These are phyloP conservation scores for Tolypocladium paradoxum DNA, from an alignment of 2,329 filamentous ascomycete species.

Conservation along the genomic window DNA sequence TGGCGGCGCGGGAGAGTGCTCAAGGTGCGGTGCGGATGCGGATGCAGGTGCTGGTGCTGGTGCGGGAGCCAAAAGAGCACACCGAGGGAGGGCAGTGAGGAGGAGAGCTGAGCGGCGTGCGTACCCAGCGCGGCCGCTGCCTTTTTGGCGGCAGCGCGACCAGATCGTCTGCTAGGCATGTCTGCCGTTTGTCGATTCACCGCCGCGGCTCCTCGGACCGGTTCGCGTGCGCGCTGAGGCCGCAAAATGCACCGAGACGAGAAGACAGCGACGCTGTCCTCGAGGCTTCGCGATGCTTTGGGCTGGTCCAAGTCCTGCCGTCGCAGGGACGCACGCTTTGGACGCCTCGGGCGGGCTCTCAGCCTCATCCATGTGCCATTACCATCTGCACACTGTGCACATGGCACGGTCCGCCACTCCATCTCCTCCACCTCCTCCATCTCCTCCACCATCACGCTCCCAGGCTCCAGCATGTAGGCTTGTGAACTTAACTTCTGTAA, in stretches of 20 bases:
- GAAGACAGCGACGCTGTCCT: not conserved
- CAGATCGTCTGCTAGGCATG: slow-evolving; percentile 35
- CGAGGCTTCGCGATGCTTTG: not conserved
- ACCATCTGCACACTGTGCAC: not conserved
- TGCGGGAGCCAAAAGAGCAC: not conserved
- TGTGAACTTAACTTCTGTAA: not conserved
- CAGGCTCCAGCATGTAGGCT: too few relatives aligned
- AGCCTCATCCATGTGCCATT: not conserved
- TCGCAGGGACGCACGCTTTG: not conserved
- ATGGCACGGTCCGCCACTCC: not conserved
- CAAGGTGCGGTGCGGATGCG: not conserved
- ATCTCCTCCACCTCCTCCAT: too few relatives aligned
- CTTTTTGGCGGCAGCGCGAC: slow-evolving; percentile 42
- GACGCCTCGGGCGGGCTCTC: too few relatives aligned
- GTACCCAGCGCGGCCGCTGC: slow-evolving; percentile 42
- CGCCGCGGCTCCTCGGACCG: not conserved
- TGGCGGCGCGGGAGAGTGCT: not conserved
- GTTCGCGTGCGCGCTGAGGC: not conserved
- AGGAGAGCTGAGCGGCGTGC: too few relatives aligned
- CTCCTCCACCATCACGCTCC: too few relatives aligned
- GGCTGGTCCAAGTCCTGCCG: not conserved
- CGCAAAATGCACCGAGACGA: not conserved
- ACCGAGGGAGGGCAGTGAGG: slow-evolving; percentile 1
- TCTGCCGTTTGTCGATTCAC: not conserved
- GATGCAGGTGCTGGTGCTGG: not conserved